These are phyloP conservation scores for Collybia sp. DNA, from an alignment of 768 basidiomycete species.

Conservation along the genomic window DNA sequence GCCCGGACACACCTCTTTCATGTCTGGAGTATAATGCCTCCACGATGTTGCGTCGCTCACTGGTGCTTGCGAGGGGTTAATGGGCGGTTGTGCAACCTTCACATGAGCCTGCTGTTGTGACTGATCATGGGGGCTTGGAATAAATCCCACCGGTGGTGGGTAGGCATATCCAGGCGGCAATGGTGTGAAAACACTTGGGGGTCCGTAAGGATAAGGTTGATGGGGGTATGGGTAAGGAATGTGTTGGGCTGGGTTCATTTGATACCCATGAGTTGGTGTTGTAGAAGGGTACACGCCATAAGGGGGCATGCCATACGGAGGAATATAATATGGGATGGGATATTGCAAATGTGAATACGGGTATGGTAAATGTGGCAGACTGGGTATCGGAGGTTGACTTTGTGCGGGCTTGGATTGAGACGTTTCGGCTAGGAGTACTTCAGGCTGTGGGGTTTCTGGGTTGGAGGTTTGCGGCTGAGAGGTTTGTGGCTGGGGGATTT, in stretches of 20 bases:
- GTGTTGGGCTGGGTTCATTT: neutral
- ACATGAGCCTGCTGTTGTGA: too few species aligned
- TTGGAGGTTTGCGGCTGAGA: too few species aligned
- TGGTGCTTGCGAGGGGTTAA: too few species aligned
- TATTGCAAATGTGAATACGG: slow-evolving; percentile 12
- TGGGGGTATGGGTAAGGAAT: neutral
- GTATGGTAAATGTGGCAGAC: slow-evolving; percentile 5
- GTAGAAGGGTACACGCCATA: slow-evolving; percentile 1
- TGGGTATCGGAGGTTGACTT: slow-evolving; percentile 1
- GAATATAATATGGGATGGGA: slow-evolving; percentile 32
- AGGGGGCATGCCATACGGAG: slow-evolving; percentile 26
- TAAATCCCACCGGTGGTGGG: neutral
- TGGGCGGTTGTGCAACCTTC: too few species aligned
- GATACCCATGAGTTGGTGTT: neutral
- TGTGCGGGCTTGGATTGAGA: neutral
- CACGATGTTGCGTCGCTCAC: too few species aligned
- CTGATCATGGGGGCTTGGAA: too few species aligned
- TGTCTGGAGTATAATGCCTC: too few species aligned
- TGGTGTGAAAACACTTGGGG: neutral
- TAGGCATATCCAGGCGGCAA: slow-evolving; percentile 2
- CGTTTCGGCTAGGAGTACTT: too few species aligned
- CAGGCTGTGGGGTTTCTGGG: too few species aligned
- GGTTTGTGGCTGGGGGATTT: too few species aligned
- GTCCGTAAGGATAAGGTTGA: neutral
- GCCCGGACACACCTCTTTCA: too few species aligned